Evolutionary conservation across 2,329 filamentous ascomycete genomes (phyloP).

Genomic region (Myriosclerotinia duriaeana): DNA sequence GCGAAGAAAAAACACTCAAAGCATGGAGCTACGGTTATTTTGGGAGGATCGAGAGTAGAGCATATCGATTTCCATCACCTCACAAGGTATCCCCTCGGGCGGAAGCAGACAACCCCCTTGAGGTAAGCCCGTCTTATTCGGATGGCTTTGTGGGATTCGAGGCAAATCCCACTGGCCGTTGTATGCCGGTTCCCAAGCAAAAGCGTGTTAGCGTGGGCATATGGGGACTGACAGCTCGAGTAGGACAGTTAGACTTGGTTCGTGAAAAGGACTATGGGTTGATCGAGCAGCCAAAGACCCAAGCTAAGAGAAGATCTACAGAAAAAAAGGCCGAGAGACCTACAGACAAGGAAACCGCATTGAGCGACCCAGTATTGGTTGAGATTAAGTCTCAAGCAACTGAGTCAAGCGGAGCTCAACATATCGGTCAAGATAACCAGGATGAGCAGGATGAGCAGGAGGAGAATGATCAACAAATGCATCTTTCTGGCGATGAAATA

Average conservation of each 20-base stretch:
- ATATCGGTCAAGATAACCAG: neutral
- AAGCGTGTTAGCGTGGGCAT: neutral
- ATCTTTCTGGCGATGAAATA: neutral
- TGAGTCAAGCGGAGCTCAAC: neutral
- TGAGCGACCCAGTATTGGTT: neutral
- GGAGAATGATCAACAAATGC: neutral
- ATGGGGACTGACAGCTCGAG: slow-evolving; percentile 8
- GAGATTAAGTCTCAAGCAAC: neutral
- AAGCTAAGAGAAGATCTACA: neutral
- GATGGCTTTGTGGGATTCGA: slow-evolving; percentile 38
- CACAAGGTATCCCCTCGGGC: neutral
- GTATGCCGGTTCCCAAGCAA: slow-evolving; percentile 29
- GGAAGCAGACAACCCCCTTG: neutral
- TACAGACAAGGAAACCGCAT: neutral
- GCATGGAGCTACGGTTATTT: slow-evolving; percentile 3
- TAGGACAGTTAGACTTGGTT: slow-evolving; percentile 27
- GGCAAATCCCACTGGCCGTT: slow-evolving; percentile 30
- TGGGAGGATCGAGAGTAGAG: slow-evolving; percentile 24
- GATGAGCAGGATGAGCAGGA: neutral
- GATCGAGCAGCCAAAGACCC: neutral
- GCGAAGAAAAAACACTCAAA: neutral
- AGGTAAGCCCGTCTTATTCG: slow-evolving; percentile 25
- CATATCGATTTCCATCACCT: slow-evolving; percentile 32
- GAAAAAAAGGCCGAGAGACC: too few species aligned
- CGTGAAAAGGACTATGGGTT: slow-evolving; percentile 11